Base-by-base conservation (phyloP, 805 yeast genomes). In the Wickerhamomyces xylosicus region DNA sequence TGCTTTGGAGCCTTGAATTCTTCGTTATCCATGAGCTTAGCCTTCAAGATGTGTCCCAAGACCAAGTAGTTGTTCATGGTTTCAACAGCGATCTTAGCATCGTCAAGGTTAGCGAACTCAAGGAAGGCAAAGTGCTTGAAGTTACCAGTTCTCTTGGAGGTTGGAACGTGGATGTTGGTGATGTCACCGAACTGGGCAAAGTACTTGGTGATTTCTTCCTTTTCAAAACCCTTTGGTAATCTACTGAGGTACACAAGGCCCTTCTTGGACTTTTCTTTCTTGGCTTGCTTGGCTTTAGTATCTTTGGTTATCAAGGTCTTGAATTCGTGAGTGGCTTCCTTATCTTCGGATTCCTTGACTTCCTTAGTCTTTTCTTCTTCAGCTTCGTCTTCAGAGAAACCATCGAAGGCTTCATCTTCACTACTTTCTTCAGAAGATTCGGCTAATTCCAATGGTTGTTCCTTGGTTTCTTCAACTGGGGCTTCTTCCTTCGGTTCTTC, bases 1-100 rank as follows among this genome's bases (percentile, higher is more conserved):
- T 57, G 57, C 43, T 56, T 62, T 48, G 51, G 49, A 38, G 65
- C 58, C 33, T 60, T 61, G 41, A 64, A 62, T 38, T 41, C 44
- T 46, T 67, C 57, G 50, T 72, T 68, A 49, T 76, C 72, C 10
- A 74, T 69, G 36, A 72, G 58, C 41, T 72, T 74, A 29, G 83
- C 89, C 61, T 84, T 80, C 50, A 92, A 65, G 45, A 89, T 72
- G 60, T 90, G 97, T 6, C 94, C 94, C 64, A 85, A 79, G 34
- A 92, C 57, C 45, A 92, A 70, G 54, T 92, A 92, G 63, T 92
- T 92, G 62, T 92, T 80, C 98, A 92, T 92, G 35, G 97, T 79
- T 48, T 92, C 97, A 44, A 83, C 84, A 3, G 96, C 98, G 44
- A 87, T 69, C 49, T 77, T 72, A 34, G 97, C 97, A 40, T 83